phyloP scores from a whole-genome alignment of 106 monocot genomes.

The Amphibolis antarctica region DNA sequence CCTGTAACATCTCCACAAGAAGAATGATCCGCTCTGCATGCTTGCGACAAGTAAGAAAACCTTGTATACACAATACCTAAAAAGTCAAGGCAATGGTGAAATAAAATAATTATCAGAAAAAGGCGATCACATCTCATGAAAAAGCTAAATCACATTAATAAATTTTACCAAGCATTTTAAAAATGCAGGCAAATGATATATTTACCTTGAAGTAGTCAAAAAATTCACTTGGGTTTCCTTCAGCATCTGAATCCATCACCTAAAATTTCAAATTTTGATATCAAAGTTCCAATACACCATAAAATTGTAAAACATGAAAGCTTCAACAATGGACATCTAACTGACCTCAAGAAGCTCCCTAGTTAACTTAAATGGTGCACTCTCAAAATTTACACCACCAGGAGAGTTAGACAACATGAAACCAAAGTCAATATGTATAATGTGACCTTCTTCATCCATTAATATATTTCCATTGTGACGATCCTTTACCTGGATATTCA shows the following conservation, averaged over 20 bases:
- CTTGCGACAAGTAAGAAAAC: conserved; percentile 98
- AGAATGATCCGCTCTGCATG: conserved; percentile 97
- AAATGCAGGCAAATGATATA: too few species aligned
- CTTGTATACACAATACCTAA: conserved; percentile 98
- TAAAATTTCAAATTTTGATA: conserved; percentile 12
- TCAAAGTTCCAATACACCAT: not conserved
- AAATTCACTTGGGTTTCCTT: conserved; percentile 98
- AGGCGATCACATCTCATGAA: not conserved
- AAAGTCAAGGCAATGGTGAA: conserved; percentile 2
- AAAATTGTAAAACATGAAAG: not conserved
- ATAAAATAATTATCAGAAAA: conserved; percentile 2
- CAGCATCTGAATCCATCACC: conserved; percentile 99
- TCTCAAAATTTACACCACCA: conserved; percentile 98
- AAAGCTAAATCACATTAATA: not conserved
- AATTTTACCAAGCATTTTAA: too few species aligned
- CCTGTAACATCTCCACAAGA: conserved; percentile 99
- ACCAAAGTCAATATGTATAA: conserved; percentile 99
- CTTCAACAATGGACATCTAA: not conserved
- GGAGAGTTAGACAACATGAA: conserved; percentile 99
- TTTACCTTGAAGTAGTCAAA: conserved; percentile 96
- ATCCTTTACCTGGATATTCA: conserved; percentile 70
- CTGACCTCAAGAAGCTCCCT: conserved; percentile 90
- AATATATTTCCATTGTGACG: conserved; percentile 96
- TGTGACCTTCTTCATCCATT: conserved; percentile 95
- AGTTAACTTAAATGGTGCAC: conserved; percentile 95